Percentiles rank a stretch among this genome's conserved stretches.
These are phyloP conservation scores for Pseudodiploospora longispora DNA, from an alignment of 2,329 filamentous ascomycete species.

Conservation along the genomic window DNA sequence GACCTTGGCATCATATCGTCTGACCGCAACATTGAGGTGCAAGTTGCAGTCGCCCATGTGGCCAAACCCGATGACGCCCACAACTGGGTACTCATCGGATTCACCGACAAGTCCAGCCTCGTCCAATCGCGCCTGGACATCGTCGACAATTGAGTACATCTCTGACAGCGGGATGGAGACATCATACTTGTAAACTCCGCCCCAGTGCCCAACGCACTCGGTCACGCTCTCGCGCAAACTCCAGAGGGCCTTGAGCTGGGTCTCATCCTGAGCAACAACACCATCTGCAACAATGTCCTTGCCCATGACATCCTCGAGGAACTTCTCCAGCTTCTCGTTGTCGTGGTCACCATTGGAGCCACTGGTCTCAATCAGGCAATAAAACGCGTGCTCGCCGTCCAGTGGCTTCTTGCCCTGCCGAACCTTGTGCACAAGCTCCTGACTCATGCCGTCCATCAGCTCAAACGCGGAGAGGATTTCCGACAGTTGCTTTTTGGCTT, in stretches of 20 bases:
- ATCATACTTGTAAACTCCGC: conserved; percentile 98
- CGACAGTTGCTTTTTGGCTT: conserved; percentile 81
- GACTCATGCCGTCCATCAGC: conserved; percentile 83
- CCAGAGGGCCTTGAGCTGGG: conserved; percentile 81
- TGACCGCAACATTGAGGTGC: conserved; percentile 81
- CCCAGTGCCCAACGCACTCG: conserved; percentile 81
- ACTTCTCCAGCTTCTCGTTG: conserved; percentile 78
- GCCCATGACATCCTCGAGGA: conserved; percentile 87
- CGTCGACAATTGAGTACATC: conserved; percentile 83
- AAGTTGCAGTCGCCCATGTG: conserved; percentile 98
- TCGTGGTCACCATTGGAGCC: conserved; percentile 93
- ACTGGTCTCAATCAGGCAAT: conserved; percentile 93
- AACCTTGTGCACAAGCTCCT: conserved; percentile 66
- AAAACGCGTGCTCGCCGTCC: conserved; percentile 81
- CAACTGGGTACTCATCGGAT: conserved; percentile 66
- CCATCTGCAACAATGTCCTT: conserved; percentile 82
- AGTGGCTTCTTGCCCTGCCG: conserved; percentile 73
- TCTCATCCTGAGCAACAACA: conserved; percentile 87
- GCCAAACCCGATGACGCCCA: conserved; percentile 90
- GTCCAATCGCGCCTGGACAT: conserved; percentile 64
- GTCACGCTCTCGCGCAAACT: conserved; percentile 88
- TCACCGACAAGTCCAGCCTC: conserved; percentile 71
- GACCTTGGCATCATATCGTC: conserved; percentile 77
- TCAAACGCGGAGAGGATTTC: conserved; percentile 98
- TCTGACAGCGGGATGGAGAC: conserved; percentile 85